A percentile compares a stretch with the other conserved stretches of the same genome.
Evolutionary conservation across 495 filamentous ascomycete species (phyloP).

Genomic region (Lentithecium fluviatile): DNA sequence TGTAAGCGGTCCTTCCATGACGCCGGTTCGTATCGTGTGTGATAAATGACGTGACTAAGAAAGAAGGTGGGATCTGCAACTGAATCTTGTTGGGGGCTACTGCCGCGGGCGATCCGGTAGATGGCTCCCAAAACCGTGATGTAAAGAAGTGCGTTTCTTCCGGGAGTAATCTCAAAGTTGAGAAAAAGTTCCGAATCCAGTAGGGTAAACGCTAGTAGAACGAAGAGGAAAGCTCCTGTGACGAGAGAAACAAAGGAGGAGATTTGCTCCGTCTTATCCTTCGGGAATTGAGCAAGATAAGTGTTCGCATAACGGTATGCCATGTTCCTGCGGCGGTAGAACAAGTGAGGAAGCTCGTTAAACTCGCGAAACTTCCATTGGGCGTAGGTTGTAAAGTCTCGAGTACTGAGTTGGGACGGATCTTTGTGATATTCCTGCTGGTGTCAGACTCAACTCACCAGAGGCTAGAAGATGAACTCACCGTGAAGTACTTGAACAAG

Average conservation of each 20-base stretch:
- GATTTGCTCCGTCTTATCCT: constrained; percentile 82
- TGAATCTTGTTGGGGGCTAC: constrained; percentile 78
- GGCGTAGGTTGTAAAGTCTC: constrained; percentile 87
- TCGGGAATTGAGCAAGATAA: constrained; percentile 95
- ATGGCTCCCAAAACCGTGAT: constrained; percentile 59
- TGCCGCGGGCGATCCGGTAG: constrained; percentile 75
- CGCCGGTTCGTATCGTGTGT: constrained; percentile 83
- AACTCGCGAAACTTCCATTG: constrained; percentile 99
- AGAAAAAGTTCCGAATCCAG: constrained; percentile 88
- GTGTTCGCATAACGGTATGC: constrained; percentile 88
- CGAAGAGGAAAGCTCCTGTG: constrained; percentile 76
- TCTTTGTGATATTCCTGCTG: constrained; percentile 84
- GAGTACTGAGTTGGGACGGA: constrained; percentile 74
- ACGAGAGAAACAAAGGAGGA: constrained; percentile 84
- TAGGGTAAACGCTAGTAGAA: constrained; percentile 75
- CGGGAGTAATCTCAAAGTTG: constrained; percentile 82
- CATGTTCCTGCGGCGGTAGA: constrained; percentile 85
- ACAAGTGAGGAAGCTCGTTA: constrained; percentile 92
- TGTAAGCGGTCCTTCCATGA: constrained; percentile 88
- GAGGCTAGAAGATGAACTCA: constrained; percentile 42
- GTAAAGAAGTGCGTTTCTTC: constrained; percentile 82
- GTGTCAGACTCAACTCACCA: constrained; percentile 12
- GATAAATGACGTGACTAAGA: constrained; percentile 81
- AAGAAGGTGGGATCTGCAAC: constrained; percentile 93
- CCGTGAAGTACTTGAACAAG: constrained; percentile 88